A percentile compares a stretch with the other conserved stretches of the same genome.
Conservation (phyloP, 805 yeast species). For the Zygotorulaspora florentina region DNA sequence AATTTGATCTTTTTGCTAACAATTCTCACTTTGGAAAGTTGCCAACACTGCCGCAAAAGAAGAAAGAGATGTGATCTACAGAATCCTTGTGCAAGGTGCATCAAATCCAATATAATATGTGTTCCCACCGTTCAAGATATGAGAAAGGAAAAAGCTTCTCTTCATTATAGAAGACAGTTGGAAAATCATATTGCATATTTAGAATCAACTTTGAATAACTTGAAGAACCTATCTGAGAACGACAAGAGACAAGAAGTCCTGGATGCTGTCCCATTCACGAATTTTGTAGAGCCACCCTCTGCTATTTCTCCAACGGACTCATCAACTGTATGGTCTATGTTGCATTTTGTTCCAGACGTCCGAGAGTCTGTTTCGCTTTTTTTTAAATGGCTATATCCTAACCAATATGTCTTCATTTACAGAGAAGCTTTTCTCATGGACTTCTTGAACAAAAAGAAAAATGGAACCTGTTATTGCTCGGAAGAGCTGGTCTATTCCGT, state of each 20-base stretch:
- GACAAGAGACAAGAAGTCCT: background rate
- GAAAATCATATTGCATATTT: constrained; percentile 23
- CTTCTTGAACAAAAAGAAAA: constrained; percentile 37
- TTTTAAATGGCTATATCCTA: constrained; percentile 57
- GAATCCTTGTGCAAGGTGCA: constrained; percentile 43
- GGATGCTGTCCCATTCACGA: background rate
- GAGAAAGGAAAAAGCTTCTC: constrained; percentile 42
- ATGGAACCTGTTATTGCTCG: constrained; percentile 41
- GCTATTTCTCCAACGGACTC: background rate
- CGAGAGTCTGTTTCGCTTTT: constrained; percentile 22
- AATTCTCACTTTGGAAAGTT: background rate
- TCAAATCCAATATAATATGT: constrained; percentile 39
- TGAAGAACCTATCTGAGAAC: background rate
- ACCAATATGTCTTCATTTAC: constrained; percentile 49
- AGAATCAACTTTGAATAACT: constrained; percentile 7
- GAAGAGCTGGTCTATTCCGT: constrained; percentile 45
- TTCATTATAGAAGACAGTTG: constrained; percentile 40
- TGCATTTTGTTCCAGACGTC: constrained; percentile 7
- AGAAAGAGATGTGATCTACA: constrained; percentile 41
- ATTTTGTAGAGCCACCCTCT: background rate
- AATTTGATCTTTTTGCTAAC: background rate
- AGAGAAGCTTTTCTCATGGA: constrained; percentile 52
- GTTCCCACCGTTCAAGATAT: constrained; percentile 39
- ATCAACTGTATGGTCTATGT: background rate
- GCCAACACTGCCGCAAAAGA: constrained; percentile 16